These are phyloP conservation scores for Moricandia moricandioides DNA, from an alignment of 345 rosid species.

Conservation along the genomic window DNA sequence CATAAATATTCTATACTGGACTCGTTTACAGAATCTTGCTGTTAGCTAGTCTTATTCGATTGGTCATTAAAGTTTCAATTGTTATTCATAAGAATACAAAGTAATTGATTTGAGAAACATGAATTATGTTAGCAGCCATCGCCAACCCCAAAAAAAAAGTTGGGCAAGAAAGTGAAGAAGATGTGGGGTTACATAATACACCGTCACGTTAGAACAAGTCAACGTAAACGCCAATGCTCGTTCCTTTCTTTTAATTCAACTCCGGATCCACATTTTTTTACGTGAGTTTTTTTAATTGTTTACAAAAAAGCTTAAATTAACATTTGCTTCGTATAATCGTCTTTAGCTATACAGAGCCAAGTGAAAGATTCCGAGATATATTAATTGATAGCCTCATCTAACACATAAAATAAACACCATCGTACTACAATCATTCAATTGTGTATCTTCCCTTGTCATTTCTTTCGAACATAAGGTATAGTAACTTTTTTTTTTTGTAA, in stretches of 20 bases:
- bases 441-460: neutral
- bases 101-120: neutral
- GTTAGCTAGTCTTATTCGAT: constrained; percentile 23
- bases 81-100: constrained; percentile 11
- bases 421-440: neutral
- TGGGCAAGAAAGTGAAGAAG: constrained; percentile 26
- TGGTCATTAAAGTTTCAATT: neutral
- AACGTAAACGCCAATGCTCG: constrained; percentile 4
- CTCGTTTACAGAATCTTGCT: constrained; percentile 4
- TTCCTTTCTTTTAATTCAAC: neutral
- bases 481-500: neutral
- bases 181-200: constrained; percentile 2
- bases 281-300: neutral
- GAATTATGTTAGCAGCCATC: constrained; percentile 27
- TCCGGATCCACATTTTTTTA: neutral
- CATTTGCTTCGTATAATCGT: neutral
- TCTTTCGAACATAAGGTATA: neutral
- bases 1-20: neutral
- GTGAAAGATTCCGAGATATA: neutral
- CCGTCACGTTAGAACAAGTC: constrained; percentile 23
- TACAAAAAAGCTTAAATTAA: neutral
- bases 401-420: neutral
- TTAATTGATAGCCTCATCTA: neutral
- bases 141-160: neutral
- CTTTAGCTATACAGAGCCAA: neutral